Base-by-base conservation (phyloP, 2,329 filamentous ascomycete species). In the Phialemonium atrogriseum region DNA sequence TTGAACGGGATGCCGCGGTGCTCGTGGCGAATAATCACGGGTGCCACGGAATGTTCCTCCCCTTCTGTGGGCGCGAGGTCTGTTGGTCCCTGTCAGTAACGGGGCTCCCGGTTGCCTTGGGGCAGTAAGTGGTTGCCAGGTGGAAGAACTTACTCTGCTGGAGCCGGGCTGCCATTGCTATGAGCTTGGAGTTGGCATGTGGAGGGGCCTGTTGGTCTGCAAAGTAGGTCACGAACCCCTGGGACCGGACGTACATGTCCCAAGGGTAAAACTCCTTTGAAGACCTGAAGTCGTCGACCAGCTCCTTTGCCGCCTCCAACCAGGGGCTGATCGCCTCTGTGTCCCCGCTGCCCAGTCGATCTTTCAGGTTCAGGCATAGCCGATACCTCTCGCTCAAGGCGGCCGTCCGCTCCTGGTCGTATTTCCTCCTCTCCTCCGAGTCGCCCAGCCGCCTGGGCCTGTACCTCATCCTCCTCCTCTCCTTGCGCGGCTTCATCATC, bases 1-100 rank as follows among this genome's bases (percentile, higher is more conserved):
- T 79, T 68, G 49, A 96, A 94, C 0, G 77, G 64, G 27, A 96
- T 84, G 7, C 82, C 83, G 43, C 85, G 80, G 32, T 64, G 63
- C 13, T 63, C 58, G 27, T 58, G 51, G 5, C 53, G 46, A 23
- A 49, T 39, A 18, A 44, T 49, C 12, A 47, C 42, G 2, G 36
- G 35, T 5, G 33, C 29, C 6, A 41, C 44, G 24, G 51, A 44
- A 28, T 44, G 50, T 10, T 44, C 51, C 15, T 53, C 46, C 13
- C 47, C 43, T 9, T 53, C 56, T 19, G 49, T 42, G 10, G 55
- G 54, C 8, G 55, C 56, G 20, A 57, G 35, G 24, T 56, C 54
- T 54, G 32, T n/a, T n/a, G 3, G 10, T 20, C 14, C 21, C n/a
- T 9, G 30, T 35, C 20, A 31, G 38, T 30, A 9, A 33, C 15